Percentiles rank a stretch among this genome's conserved stretches.
These are phyloP conservation scores for Clavariopsis aquatica DNA, from an alignment of 495 filamentous ascomycete species.

Conservation along the genomic window DNA sequence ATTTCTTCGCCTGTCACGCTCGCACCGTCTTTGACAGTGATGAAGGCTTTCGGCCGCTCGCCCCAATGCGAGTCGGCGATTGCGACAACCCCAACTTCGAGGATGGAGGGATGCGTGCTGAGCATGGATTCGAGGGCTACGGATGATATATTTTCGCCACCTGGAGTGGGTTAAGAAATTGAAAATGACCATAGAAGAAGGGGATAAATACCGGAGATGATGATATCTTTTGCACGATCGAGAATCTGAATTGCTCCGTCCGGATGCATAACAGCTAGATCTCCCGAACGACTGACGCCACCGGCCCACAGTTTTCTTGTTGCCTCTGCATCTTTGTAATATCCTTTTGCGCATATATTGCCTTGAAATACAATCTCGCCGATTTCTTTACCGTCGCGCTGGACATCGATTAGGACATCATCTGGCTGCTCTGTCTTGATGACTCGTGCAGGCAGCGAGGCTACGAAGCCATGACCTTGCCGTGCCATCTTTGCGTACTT, in stretches of 20 bases:
- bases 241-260: conserved; percentile 90
- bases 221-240: conserved; percentile 95
- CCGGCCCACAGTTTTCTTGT: conserved; percentile 86
- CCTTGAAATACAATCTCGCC: conserved; percentile 90
- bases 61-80: conserved; percentile 91
- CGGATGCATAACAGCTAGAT: conserved; percentile 87
- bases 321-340: conserved; percentile 86
- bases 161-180: conserved; percentile 47
- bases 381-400: conserved; percentile 80
- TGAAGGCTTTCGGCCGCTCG: conserved; percentile 88
- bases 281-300: conserved; percentile 84
- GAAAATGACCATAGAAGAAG: neutral
- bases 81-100: conserved; percentile 90
- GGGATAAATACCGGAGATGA: conserved; percentile 76
- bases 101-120: conserved; percentile 80
- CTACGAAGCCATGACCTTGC: conserved; percentile 91
- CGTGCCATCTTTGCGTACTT: conserved; percentile 85
- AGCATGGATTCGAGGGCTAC: conserved; percentile 91
- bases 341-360: conserved; percentile 90
- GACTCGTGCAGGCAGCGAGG: conserved; percentile 76
- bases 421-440: conserved; percentile 74
- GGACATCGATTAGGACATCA: conserved; percentile 71
- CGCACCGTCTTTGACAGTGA: conserved; percentile 71
- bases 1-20: conserved; percentile 66
- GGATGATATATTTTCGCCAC: conserved; percentile 95